phyloP scores from a whole-genome alignment of 2,329 filamentous ascomycete species.

The Beauveria varroae region DNA sequence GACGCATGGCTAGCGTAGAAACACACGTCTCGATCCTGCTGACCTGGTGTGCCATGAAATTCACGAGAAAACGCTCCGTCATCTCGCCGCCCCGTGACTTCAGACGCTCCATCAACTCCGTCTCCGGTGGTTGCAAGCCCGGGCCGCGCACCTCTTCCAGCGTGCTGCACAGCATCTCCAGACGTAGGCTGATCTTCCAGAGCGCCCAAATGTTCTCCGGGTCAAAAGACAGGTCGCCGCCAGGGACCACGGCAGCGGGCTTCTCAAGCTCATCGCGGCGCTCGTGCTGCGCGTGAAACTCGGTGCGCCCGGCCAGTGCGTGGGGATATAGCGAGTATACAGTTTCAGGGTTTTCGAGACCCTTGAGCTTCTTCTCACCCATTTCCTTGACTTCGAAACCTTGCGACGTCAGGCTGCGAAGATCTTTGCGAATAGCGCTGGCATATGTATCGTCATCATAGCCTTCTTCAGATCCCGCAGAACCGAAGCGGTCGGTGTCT shows the following conservation, averaged over 20 bases:
- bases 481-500: constrained; percentile 67
- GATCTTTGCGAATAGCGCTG: constrained; percentile 76
- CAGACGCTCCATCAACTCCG: constrained; percentile 67
- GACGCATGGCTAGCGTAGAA: constrained; percentile 69
- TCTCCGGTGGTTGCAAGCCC: constrained; percentile 70
- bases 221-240: constrained; percentile 66
- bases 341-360: constrained; percentile 92
- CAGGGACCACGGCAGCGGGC: constrained; percentile 54
- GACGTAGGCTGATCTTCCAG: constrained; percentile 79
- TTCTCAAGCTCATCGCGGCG: constrained; percentile 40
- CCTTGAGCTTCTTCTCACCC: constrained; percentile 91
- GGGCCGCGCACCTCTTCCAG: constrained; percentile 63
- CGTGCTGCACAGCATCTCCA: constrained; percentile 88
- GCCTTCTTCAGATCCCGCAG: constrained; percentile 56
- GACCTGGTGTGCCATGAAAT: constrained; percentile 91
- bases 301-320: constrained; percentile 71
- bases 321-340: constrained; percentile 95
- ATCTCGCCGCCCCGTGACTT: constrained; percentile 68
- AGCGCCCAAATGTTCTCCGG: constrained; percentile 81
- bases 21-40: constrained; percentile 90
- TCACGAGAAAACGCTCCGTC: constrained; percentile 78
- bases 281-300: constrained; percentile 53
- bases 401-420: constrained; percentile 78
- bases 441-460: constrained; percentile 68
- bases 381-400: constrained; percentile 97